Evolutionary conservation across 2,329 filamentous ascomycete genomes (phyloP), one percentile per base, ranked within the genome.

Genomic region (Volutella citrinella): DNA sequence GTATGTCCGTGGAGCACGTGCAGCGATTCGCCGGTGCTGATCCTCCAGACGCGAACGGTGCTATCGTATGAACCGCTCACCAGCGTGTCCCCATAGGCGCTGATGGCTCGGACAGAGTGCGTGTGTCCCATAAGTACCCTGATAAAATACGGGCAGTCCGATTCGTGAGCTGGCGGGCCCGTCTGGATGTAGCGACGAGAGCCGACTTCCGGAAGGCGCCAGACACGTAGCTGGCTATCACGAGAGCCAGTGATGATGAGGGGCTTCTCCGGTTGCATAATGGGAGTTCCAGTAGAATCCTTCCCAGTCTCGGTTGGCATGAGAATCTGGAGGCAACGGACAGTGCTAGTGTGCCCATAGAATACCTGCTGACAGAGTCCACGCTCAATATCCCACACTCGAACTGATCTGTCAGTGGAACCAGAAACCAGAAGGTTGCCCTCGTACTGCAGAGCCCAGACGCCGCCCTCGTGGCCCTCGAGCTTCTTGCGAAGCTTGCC

Each of bases 301-400:
- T 76, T 80, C 27, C 85, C 87, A 3, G 89, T 80, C 53, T 89
- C 76, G 2, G 83, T 82, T 1, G 93, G 89, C 74, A 95, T 84
- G 26, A 98, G 70, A 36, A 98, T 97, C 57, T 97, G 90, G 41
- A 98, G 69, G 56, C 93, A 98, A 45, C 93, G 83, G 5, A 98
- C 93, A 11, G 93, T 98, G 25, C 91, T 97, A 9, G 93, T 98
- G 57, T 98, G 93, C 1, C 93, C 94, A 56, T 96, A 90, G 59
- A 98, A 98, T 1, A 95, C 84, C 57, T 98, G 93, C 10, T 90
- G 91, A 61, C 91, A 96, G 27, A 86, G 78, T 1, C 90, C 93
- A 51, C 84, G 84, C 55, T 95, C 88, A 45, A 98, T 96, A 57
- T 98, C 91, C 93, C 93, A 98, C 0, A 98, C 91, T n/a, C 93